These are phyloP conservation scores for Schizosaccharomyces lindneri DNA, from an alignment of 805 yeast genomes.

Conservation along the genomic window DNA sequence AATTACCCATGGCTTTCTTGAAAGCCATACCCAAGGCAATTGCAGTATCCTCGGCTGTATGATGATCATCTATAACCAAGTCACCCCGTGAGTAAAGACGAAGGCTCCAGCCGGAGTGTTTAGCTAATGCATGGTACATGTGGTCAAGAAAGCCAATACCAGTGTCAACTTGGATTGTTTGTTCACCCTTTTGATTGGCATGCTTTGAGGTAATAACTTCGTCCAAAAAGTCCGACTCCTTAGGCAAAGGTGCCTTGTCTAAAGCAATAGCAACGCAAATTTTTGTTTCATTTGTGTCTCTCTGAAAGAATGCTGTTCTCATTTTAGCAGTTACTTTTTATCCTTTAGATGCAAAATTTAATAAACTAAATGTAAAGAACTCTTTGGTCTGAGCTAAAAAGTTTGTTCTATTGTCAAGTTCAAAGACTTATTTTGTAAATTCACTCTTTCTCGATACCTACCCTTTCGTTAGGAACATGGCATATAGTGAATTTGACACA, in stretches of 20 bases:
- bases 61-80: constrained; percentile 89
- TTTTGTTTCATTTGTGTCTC: constrained; percentile 82
- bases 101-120: constrained; percentile 90
- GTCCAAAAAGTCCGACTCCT: constrained; percentile 3
- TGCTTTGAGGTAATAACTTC: constrained; percentile 12
- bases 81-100: constrained; percentile 81
- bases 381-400: too few relatives aligned
- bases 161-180: constrained; percentile 56
- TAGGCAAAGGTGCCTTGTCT: constrained; percentile 51
- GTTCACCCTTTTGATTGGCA: constrained; percentile 50
- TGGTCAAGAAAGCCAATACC: constrained; percentile 93
- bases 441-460: too few relatives aligned
- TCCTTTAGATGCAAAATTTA: neutral
- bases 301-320: constrained; percentile 4
- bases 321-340: neutral
- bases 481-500: too few relatives aligned
- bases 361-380: too few relatives aligned
- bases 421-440: too few relatives aligned
- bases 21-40: constrained; percentile 78
- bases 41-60: constrained; percentile 86
- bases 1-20: constrained; percentile 68
- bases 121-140: constrained; percentile 90
- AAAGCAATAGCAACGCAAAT: constrained; percentile 64
- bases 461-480: too few relatives aligned
- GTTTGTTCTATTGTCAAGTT: too few relatives aligned